Conservation (phyloP, 164 flowering plant genomes). For the Vitis cinerea region DNA sequence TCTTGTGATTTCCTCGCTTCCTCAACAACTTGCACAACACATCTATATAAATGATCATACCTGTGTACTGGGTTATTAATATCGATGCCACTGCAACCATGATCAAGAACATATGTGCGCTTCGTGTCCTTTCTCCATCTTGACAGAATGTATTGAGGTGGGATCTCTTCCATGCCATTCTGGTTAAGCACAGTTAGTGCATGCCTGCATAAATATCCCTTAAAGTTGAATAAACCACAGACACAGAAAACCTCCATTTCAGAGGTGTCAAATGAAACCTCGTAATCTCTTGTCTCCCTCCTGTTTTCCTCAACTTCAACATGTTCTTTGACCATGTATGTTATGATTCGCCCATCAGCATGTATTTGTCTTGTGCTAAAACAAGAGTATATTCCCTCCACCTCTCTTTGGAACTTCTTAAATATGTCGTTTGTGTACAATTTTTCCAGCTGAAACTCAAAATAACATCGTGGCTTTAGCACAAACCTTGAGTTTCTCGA, state of each 20-base stretch:
- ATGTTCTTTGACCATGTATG: conserved; percentile 43
- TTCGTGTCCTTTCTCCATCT: conserved; percentile 54
- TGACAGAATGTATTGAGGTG: conserved; percentile 42
- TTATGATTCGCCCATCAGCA: conserved; percentile 32
- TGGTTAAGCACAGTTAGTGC: conserved; percentile 42
- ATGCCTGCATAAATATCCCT: conserved; percentile 55
- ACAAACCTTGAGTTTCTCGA: conserved; percentile 33
- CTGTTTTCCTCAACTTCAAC: conserved; percentile 30
- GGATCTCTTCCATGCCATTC: conserved; percentile 51
- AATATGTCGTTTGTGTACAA: conserved; percentile 44
- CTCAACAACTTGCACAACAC: conserved; percentile 47
- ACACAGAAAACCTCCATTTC: conserved; percentile 44
- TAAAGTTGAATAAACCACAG: conserved; percentile 49
- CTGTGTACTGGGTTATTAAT: conserved; percentile 27
- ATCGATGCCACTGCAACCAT: conserved; percentile 22
- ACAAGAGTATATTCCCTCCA: conserved; percentile 50
- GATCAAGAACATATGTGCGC: conserved; percentile 32
- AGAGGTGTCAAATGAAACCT: conserved; percentile 38
- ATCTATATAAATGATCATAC: conserved; percentile 38
- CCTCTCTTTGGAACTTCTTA: conserved; percentile 39
- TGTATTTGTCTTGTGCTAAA: conserved; percentile 33
- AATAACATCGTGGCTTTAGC: conserved; percentile 38
- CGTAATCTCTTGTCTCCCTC: conserved; percentile 38
- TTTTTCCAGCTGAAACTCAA: conserved; percentile 47
- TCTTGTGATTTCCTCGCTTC: conserved; percentile 43